Percentiles rank a stretch among this genome's conserved stretches.
Evolutionary conservation across 2,329 filamentous ascomycete species (phyloP).

Genomic region (Aspergillus intermedius): DNA sequence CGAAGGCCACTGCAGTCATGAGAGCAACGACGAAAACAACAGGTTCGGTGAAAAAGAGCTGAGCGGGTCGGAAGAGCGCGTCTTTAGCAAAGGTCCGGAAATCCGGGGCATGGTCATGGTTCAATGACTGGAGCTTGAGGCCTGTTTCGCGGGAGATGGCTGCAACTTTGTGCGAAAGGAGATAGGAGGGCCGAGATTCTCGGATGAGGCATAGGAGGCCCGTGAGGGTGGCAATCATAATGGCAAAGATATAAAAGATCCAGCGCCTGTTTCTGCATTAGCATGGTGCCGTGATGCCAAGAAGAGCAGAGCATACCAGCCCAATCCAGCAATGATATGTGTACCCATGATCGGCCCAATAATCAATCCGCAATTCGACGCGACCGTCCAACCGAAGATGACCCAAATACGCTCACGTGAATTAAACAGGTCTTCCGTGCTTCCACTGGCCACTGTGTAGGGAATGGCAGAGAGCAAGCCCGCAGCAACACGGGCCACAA

Average conservation of each 20-base stretch:
- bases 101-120: constrained; percentile 33
- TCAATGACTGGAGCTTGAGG: constrained; percentile 20
- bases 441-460: constrained; percentile 42
- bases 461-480: constrained; percentile 45
- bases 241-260: constrained; percentile 41
- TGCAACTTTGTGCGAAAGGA: constrained; percentile 33
- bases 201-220: constrained; percentile 32
- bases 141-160: constrained; percentile 18
- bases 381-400: constrained; percentile 41
- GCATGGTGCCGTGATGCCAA: neutral
- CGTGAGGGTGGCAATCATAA: constrained; percentile 29
- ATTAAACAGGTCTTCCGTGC: constrained; percentile 47
- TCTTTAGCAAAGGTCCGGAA: constrained; percentile 29
- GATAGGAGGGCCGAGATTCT: constrained; percentile 41
- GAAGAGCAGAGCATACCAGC: constrained; percentile 26
- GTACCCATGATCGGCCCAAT: constrained; percentile 41
- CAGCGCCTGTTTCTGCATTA: constrained; percentile 32
- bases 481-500: constrained; percentile 39
- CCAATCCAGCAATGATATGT: constrained; percentile 32
- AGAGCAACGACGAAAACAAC: constrained; percentile 38
- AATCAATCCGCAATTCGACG: constrained; percentile 39
- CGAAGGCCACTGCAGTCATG: constrained; percentile 38
- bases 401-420: constrained; percentile 42
- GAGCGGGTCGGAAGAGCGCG: constrained; percentile 34
- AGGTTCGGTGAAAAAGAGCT: constrained; percentile 41